Evolutionary conservation across 2,329 filamentous ascomycete genomes (phyloP), one percentile per base, ranked within the genome.

Genomic region (Talaromyces sp.): DNA sequence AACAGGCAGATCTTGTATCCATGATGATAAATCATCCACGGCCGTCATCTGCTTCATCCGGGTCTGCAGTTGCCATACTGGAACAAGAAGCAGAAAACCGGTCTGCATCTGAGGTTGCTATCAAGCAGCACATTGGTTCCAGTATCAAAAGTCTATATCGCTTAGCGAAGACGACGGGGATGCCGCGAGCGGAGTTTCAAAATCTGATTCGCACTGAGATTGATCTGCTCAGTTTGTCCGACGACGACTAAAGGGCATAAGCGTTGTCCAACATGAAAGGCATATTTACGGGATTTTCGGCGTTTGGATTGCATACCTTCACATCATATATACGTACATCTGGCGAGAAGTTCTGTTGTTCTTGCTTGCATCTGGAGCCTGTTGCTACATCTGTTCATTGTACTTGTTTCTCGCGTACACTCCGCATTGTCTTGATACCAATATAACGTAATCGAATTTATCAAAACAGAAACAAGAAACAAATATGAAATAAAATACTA

Each of bases 71-170:
- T 0, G 81, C 81, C 41, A 77, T 72, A 40, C 69, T 86, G 41
- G 84, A 87, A 65, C 71, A 78, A 28, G 72, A 78, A 56, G 81
- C 81, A 1, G 77, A 78, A 60, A 77, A 66, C 37, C 75, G 76
- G 61, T 80, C 80, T 3, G 73, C 79, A n/a, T 81, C 80, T 2
- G 84, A 86, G 65, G 70, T 83, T 9, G 84, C 81, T 2, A 81
- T 87, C 51, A 81, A 83, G 64, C 82, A 85, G 66, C 84, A 87
- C 63, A 84, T 87, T 58, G 78, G 81, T 61, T 83, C 81, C 1
- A 84, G 82, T 63, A 77, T 87, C 64, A 86, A 86, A 73, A 85
- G 82, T 65, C 68, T 87, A 66, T 86, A 83, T 70, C 78, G 84
- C 2, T 69, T 87, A 56, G 84, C 84, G 1, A 80, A 77, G 64